Percentiles rank a stretch among this genome's conserved stretches.
phyloP scores from a whole-genome alignment of 192 early-diverging fungal genomes.

The Rhizoclosmatium sp. region DNA sequence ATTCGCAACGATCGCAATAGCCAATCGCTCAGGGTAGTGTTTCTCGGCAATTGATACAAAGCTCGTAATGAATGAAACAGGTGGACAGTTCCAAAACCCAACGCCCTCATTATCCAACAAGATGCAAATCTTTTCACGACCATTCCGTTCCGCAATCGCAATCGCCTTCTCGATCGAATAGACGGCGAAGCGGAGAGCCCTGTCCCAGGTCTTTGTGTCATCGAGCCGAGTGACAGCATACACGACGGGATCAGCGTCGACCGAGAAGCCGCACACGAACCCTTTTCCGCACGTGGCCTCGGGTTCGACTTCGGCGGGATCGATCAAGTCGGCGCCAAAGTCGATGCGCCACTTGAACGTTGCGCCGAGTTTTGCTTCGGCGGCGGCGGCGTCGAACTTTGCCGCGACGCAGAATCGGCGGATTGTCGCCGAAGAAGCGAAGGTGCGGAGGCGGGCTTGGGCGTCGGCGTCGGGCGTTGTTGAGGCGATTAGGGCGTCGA shows the following conservation, averaged over 20 bases:
- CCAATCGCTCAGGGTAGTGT: conserved; percentile 90
- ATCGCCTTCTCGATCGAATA: conserved; percentile 81
- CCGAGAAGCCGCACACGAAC: conserved; percentile 83
- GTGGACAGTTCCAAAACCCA: conserved; percentile 71
- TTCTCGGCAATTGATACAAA: conserved; percentile 80
- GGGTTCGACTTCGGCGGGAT: conserved; percentile 73
- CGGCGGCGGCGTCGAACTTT: conserved; percentile 61
- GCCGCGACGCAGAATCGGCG: conserved; percentile 71
- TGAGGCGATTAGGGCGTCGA: conserved; percentile 12
- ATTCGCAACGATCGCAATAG: conserved; percentile 66
- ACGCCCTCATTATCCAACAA: conserved; percentile 85
- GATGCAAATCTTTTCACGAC: conserved; percentile 79
- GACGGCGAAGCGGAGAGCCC: conserved; percentile 80
- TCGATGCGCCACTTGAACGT: conserved; percentile 44
- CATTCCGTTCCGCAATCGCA: conserved; percentile 56
- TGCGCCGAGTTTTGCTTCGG: conserved; percentile 8
- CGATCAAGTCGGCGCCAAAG: conserved; percentile 73
- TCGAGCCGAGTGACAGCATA: conserved; percentile 68
- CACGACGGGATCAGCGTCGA: conserved; percentile 73
- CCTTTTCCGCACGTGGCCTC: conserved; percentile 64
- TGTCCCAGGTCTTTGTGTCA: conserved; percentile 72
- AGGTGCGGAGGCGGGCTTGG: neutral
- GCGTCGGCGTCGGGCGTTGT: neutral
- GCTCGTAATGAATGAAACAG: conserved; percentile 41
- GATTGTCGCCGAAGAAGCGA: neutral